Percentiles rank a stretch among this genome's conserved stretches.
Evolutionary conservation across 139 green algal species (phyloP).

Genomic region (Chlamydomonas sp.): DNA sequence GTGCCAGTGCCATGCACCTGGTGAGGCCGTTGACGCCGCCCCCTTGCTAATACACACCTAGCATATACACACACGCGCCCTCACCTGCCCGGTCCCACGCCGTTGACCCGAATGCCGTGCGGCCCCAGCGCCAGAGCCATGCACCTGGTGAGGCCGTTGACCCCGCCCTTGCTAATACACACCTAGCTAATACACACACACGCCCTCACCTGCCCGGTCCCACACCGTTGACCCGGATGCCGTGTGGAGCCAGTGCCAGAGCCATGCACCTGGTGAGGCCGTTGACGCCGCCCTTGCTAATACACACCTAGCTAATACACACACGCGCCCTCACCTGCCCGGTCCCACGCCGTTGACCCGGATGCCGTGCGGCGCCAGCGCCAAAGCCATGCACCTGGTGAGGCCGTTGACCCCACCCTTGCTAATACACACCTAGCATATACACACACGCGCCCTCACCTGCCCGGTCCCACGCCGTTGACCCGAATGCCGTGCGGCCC

Average conservation of each 20-base stretch:
- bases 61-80: background rate
- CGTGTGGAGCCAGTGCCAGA: constrained; percentile 78
- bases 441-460: background rate
- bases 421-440: no score
- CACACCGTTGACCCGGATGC: constrained; percentile 85
- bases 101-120: constrained; percentile 85
- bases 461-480: constrained; percentile 82
- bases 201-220: constrained; percentile 63
- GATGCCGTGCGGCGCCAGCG: constrained; percentile 81
- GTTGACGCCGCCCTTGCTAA: constrained; percentile 91
- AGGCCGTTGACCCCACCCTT: constrained; percentile 92
- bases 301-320: no score
- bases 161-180: constrained; percentile 36
- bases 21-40: constrained; percentile 85
- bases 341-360: constrained; percentile 85
- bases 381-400: constrained; percentile 83
- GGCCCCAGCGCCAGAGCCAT: constrained; percentile 84
- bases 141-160: constrained; percentile 83
- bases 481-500: constrained; percentile 81
- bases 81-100: constrained; percentile 73
- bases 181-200: no score
- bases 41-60: no score
- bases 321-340: constrained; percentile 42
- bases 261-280: constrained; percentile 88
- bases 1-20: constrained; percentile 74